phyloP scores from a whole-genome alignment of 2,329 filamentous ascomycete species.

The Stemphylium lycopersici region DNA sequence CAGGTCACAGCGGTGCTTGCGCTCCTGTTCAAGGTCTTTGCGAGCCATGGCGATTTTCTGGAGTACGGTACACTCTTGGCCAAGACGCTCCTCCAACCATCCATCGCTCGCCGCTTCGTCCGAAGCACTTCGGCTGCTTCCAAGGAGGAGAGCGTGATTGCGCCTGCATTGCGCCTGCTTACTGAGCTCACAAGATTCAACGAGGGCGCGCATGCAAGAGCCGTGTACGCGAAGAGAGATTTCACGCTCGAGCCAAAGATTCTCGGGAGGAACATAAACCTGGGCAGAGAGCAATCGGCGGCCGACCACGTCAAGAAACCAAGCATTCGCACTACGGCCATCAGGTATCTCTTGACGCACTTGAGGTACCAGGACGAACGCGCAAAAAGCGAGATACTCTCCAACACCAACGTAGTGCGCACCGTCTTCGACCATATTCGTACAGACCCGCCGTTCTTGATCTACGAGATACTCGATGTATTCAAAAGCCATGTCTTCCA shows the following conservation, averaged over 20 bases:
- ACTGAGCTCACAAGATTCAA: slow-evolving; percentile 86
- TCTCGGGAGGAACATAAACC: slow-evolving; percentile 78
- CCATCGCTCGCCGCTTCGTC: slow-evolving; percentile 79
- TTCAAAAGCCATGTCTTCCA: slow-evolving; percentile 74
- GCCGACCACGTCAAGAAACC: slow-evolving; percentile 71
- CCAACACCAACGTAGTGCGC: slow-evolving; percentile 71
- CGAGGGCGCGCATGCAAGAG: slow-evolving; percentile 78
- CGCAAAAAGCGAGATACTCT: slow-evolving; percentile 81
- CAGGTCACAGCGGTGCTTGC: slow-evolving; percentile 81
- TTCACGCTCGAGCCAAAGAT: slow-evolving; percentile 74
- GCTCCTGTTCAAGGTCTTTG: slow-evolving; percentile 79
- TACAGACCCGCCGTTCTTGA: slow-evolving; percentile 76
- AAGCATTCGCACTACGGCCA: slow-evolving; percentile 80
- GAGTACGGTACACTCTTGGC: slow-evolving; percentile 79
- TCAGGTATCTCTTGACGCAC: slow-evolving; percentile 79
- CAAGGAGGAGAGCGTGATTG: slow-evolving; percentile 85
- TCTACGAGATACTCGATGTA: slow-evolving; percentile 74
- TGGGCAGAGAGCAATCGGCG: slow-evolving; percentile 61
- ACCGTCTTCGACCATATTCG: slow-evolving; percentile 77
- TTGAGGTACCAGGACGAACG: slow-evolving; percentile 78
- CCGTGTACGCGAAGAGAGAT: slow-evolving; percentile 77
- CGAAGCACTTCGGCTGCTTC: slow-evolving; percentile 80
- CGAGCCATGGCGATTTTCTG: slow-evolving; percentile 73
- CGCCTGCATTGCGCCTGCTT: slow-evolving; percentile 82
- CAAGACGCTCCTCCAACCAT: slow-evolving; percentile 79